A percentile compares a stretch with the other conserved stretches of the same genome.
phyloP scores from a whole-genome alignment of 139 green algal genomes.

The Micractinium conductrix region DNA sequence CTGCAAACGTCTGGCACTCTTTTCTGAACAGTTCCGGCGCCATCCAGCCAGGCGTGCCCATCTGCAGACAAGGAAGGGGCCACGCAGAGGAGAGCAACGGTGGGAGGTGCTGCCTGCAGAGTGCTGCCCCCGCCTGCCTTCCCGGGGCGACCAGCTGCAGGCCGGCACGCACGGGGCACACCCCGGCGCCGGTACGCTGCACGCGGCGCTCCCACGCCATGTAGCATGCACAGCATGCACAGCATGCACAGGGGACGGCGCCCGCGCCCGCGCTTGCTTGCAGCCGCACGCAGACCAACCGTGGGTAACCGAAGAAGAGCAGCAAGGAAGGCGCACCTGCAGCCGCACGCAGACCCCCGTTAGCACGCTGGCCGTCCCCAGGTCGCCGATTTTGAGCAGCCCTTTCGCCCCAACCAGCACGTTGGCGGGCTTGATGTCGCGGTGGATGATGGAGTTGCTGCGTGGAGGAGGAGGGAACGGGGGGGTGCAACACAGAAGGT shows the following conservation, averaged over 20 bases:
- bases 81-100: neutral
- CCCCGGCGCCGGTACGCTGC: no score
- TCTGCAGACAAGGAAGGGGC: neutral
- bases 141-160: no score
- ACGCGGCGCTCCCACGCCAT: no score
- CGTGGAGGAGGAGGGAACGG: neutral
- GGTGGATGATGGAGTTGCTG: neutral
- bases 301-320: no score
- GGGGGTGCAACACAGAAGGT: neutral
- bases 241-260: no score
- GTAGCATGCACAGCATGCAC: no score
- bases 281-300: no score
- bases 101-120: no score
- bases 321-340: no score
- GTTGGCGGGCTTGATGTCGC: conserved; percentile 12
- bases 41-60: neutral
- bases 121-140: no score
- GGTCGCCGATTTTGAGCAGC: neutral
- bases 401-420: neutral
- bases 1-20: neutral
- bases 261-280: no score
- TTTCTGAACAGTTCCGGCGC: neutral
- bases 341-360: neutral
- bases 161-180: no score
- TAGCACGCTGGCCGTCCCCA: neutral